Conservation (phyloP, 2,329 filamentous ascomycete genomes). For the Aspergillus bombycis region DNA sequence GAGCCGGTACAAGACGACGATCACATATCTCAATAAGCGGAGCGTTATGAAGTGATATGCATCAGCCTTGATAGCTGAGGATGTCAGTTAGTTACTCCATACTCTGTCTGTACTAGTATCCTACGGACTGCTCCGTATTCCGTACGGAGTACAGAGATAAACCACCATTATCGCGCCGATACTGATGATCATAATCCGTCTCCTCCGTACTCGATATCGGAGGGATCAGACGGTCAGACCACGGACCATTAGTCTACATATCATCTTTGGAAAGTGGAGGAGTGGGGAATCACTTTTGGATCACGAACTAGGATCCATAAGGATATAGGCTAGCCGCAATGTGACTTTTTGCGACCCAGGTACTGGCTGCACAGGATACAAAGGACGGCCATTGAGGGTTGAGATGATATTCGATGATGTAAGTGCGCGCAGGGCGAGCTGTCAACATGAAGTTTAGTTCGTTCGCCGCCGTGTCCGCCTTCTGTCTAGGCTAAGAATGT, state of each 20-base stretch:
- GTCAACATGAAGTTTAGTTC: constrained; percentile 8
- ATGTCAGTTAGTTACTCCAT: not conserved
- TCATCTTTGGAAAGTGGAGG: constrained; percentile 22
- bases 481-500: constrained; percentile 11
- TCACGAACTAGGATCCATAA: constrained; percentile 7
- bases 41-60: not conserved
- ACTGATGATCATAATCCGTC: not conserved
- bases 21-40: not conserved
- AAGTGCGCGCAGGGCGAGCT: constrained; percentile 12
- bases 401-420: constrained; percentile 14
- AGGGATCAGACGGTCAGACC: constrained; percentile 17
- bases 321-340: constrained; percentile 8
- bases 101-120: not conserved
- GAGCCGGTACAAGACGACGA: not conserved
- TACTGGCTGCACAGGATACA: not conserved
- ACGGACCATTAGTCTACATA: constrained; percentile 11
- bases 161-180: not conserved
- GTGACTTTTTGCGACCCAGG: constrained; percentile 8
- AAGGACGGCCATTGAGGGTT: not conserved
- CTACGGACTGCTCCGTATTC: constrained; percentile 1
- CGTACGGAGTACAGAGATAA: constrained; percentile 1
- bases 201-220: constrained; percentile 6
- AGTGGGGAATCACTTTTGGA: constrained; percentile 21
- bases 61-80: not conserved
- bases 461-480: constrained; percentile 1